Evolutionary conservation across 495 filamentous ascomycete species (phyloP).

Genomic region (Recurvomyces mirabilis): DNA sequence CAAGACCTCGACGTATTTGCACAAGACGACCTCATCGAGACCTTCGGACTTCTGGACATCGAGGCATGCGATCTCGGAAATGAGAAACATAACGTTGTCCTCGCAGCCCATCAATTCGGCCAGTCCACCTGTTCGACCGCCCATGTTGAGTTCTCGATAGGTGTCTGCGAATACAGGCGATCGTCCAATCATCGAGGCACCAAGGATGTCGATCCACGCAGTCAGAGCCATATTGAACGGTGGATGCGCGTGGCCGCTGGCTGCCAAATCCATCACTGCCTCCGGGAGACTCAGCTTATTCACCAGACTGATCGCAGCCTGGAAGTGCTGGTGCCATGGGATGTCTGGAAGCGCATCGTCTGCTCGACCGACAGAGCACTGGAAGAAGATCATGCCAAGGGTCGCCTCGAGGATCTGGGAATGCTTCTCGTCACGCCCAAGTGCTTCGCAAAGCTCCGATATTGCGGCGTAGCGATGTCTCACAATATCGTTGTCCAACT

Average conservation of each 20-base stretch:
- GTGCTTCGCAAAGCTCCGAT: conserved; percentile 70
- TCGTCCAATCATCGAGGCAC: conserved; percentile 79
- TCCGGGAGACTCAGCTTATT: conserved; percentile 70
- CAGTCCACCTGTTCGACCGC: conserved; percentile 58
- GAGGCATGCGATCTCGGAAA: conserved; percentile 92
- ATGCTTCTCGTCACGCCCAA: conserved; percentile 70
- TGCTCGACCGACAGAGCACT: conserved; percentile 77
- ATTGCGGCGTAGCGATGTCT: conserved; percentile 85
- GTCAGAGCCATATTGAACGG: conserved; percentile 94
- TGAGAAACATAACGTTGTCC: conserved; percentile 93
- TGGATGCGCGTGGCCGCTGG: conserved; percentile 46
- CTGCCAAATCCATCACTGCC: conserved; percentile 44
- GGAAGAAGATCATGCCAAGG: conserved; percentile 94
- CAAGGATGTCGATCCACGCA: conserved; percentile 94
- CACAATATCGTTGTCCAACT: conserved; percentile 86
- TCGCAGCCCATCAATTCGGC: conserved; percentile 96
- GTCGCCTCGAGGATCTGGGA: conserved; percentile 85
- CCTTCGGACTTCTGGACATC: conserved; percentile 76
- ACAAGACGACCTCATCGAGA: conserved; percentile 71
- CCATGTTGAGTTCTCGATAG: conserved; percentile 83
- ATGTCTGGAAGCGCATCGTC: conserved; percentile 87
- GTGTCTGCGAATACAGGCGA: conserved; percentile 81
- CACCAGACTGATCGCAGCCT: conserved; percentile 73
- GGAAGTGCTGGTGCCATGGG: conserved; percentile 93
- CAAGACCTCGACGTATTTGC: conserved; percentile 69